These are phyloP conservation scores for Eucalyptus erythrocorys DNA, from an alignment of 345 rosid species.

Conservation along the genomic window DNA sequence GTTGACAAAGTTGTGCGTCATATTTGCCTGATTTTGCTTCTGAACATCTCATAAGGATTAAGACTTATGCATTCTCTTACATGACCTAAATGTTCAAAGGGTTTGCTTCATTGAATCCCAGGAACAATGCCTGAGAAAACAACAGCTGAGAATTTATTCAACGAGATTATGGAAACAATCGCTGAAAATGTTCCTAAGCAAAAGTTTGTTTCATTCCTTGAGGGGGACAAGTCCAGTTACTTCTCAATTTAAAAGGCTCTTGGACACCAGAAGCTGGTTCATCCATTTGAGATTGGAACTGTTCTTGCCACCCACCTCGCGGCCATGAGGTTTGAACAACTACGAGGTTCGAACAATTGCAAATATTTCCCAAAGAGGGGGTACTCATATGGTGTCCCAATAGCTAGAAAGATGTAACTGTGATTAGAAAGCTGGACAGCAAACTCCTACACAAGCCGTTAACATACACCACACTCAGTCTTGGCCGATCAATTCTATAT, in stretches of 20 bases:
- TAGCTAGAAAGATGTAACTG: neutral
- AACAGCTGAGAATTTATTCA: constrained; percentile 41
- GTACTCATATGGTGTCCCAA: neutral
- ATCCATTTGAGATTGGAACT: constrained; percentile 81
- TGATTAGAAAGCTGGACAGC: too few species aligned
- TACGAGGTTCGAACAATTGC: too few species aligned
- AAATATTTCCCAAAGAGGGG: neutral
- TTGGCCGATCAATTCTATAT: too few species aligned
- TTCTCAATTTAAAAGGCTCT: constrained; percentile 53
- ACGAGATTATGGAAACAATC: constrained; percentile 53
- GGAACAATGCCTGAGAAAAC: constrained; percentile 75
- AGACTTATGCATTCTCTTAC: neutral
- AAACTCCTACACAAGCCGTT: too few species aligned
- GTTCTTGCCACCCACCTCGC: neutral
- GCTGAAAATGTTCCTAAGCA: constrained; percentile 49
- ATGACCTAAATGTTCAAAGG: neutral
- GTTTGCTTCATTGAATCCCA: neutral
- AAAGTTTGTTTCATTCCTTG: constrained; percentile 54
- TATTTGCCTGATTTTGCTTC: too few species aligned
- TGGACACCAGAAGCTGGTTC: constrained; percentile 70
- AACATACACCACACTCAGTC: too few species aligned
- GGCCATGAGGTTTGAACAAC: neutral
- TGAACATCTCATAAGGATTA: too few species aligned
- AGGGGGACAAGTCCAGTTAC: constrained; percentile 42
- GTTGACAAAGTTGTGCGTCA: too few species aligned